phyloP scores from a whole-genome alignment of 2,329 filamentous ascomycete species.

The Sordariomycetes sp. region DNA sequence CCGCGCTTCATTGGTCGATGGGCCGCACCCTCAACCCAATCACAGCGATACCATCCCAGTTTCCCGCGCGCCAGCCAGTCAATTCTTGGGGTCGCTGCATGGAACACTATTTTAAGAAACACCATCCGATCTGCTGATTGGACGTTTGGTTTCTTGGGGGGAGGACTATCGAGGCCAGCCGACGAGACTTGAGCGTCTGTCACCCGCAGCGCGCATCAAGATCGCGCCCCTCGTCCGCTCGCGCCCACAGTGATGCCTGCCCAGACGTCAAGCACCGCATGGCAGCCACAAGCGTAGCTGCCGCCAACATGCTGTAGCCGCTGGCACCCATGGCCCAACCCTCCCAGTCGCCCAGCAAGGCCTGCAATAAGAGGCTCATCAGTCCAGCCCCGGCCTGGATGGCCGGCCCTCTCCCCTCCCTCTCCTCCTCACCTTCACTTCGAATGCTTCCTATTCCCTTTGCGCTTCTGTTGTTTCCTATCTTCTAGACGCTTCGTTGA shows the following conservation, averaged over 20 bases:
- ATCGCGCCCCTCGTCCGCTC: too few relatives aligned
- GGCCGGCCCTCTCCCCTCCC: conserved; percentile 14
- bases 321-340: background rate
- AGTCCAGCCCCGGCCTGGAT: conserved; percentile 6
- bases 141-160: conserved; percentile 6
- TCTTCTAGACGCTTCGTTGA: conserved; percentile 31
- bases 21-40: conserved; percentile 13
- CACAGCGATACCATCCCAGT: conserved; percentile 10
- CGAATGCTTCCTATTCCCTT: conserved; percentile 20
- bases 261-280: background rate
- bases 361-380: conserved; percentile 9
- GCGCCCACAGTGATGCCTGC: conserved; percentile 1
- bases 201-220: too few relatives aligned
- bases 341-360: background rate
- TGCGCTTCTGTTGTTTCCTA: conserved; percentile 13
- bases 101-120: conserved; percentile 27
- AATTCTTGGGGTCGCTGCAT: conserved; percentile 9
- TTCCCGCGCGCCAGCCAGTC: conserved; percentile 32
- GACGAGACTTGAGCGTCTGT: too few relatives aligned
- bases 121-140: conserved; percentile 19
- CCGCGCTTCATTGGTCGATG: conserved; percentile 10
- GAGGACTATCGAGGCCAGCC: too few relatives aligned
- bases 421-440: conserved; percentile 15
- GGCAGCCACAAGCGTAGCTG: background rate
- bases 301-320: conserved; percentile 1